Percentiles rank a stretch among this genome's conserved stretches.
Conservation (phyloP, 495 filamentous ascomycete genomes). For the Cenococcum geophilum region DNA sequence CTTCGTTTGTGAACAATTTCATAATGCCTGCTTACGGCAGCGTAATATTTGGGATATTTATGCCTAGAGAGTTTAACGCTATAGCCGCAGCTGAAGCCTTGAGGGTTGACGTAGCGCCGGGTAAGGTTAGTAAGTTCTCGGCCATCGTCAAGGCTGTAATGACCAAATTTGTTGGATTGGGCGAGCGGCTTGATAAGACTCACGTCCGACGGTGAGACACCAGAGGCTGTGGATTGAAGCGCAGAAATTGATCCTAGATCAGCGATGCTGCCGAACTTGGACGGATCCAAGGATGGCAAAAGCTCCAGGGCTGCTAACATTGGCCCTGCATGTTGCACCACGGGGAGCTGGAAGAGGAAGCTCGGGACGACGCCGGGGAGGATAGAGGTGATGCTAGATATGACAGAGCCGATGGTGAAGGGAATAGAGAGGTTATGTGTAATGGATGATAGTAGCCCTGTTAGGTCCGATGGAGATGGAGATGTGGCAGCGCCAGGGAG, state of each 20-base stretch:
- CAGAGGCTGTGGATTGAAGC: conserved; percentile 4
- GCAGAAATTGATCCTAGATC: conserved; percentile 6
- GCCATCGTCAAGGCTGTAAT: conserved; percentile 11
- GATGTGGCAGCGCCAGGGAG: too few relatives aligned
- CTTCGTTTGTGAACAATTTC: not conserved
- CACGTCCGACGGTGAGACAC: conserved; percentile 13
- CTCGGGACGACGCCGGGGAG: conserved; percentile 18
- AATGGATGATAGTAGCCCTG: not conserved
- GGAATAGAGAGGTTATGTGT: conserved; percentile 17
- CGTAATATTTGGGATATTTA: conserved; percentile 14
- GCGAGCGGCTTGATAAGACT: conserved; percentile 13
- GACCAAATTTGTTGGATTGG: conserved; percentile 16
- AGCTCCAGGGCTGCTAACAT: conserved; percentile 19
- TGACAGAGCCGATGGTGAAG: conserved; percentile 9
- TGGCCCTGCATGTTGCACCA: conserved; percentile 17
- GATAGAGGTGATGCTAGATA: conserved; percentile 8
- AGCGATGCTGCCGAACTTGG: conserved; percentile 16
- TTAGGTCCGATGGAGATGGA: not conserved
- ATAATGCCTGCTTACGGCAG: not conserved
- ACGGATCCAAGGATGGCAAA: conserved; percentile 18
- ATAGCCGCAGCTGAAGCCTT: conserved; percentile 11
- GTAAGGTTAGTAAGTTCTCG: conserved; percentile 14
- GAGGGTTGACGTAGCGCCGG: conserved; percentile 9
- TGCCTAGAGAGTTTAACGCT: conserved; percentile 11
- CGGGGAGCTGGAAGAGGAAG: conserved; percentile 26